phyloP scores from a whole-genome alignment of 805 yeast genomes.

The Ogataea naganishii region DNA sequence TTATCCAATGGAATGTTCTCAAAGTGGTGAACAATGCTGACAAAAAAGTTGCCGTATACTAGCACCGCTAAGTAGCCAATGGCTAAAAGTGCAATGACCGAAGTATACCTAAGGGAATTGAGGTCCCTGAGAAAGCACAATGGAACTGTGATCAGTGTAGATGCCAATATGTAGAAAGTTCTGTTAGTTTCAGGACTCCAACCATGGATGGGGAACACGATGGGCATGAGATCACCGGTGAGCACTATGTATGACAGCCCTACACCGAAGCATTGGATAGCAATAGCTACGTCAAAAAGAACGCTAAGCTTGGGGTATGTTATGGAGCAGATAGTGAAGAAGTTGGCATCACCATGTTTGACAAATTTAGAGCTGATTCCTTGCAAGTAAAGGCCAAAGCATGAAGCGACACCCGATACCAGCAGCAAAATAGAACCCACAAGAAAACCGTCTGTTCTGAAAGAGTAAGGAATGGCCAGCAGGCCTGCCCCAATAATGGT shows the following conservation, averaged over 20 bases:
- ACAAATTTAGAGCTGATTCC: conserved; percentile 49
- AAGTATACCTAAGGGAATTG: conserved; percentile 64
- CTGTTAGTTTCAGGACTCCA: conserved; percentile 22
- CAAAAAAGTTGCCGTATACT: conserved; percentile 41
- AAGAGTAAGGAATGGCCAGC: conserved; percentile 67
- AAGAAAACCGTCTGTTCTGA: conserved; percentile 56
- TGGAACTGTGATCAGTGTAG: conserved; percentile 51
- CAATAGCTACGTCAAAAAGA: conserved; percentile 67
- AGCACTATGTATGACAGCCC: conserved; percentile 63
- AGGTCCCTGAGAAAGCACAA: conserved; percentile 51
- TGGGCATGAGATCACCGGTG: conserved; percentile 71
- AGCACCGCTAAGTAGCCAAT: conserved; percentile 53
- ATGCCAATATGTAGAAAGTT: conserved; percentile 46
- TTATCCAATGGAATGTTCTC: conserved; percentile 34
- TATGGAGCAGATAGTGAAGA: conserved; percentile 60
- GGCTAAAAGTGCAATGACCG: conserved; percentile 60
- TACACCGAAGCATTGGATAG: conserved; percentile 74
- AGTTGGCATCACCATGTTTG: conserved; percentile 55
- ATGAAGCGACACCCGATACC: conserved; percentile 57
- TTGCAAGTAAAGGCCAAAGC: conserved; percentile 59
- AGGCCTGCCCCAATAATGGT: conserved; percentile 79
- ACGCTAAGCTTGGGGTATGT: conserved; percentile 66
- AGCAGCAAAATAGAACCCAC: conserved; percentile 48
- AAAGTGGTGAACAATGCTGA: conserved; percentile 14
- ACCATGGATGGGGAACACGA: conserved; percentile 31